Evolutionary conservation across 2,329 filamentous ascomycete species (phyloP), one percentile per base, ranked within the genome.

Genomic region (Leptographium flavum): DNA sequence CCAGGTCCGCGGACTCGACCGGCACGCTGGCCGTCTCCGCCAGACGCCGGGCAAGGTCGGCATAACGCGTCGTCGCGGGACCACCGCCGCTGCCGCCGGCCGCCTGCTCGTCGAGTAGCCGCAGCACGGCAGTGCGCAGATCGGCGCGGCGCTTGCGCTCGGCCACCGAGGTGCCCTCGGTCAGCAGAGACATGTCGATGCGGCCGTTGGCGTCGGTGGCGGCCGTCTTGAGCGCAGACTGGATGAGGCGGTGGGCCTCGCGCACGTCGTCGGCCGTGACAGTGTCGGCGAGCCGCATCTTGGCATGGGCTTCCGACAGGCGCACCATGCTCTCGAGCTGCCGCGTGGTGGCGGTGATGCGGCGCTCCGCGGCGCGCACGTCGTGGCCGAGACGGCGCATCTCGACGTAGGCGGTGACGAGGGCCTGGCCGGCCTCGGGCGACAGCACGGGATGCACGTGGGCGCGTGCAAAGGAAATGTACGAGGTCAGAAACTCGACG

Each of bases 301-400:
- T 95, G 42, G 92, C 93, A 63, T 98, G 93, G 0, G 88, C 92
- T 68, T 98, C 92, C 1, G 88, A 69, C 3, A 98, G 81, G 50
- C 92, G 90, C 59, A 98, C 96, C 93, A 98, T 98, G 39, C 83
- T 92, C 66, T 98, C 93, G 6, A 98, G 73, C 64, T 98, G 92
- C 59, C 92, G 79, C 1, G 93, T 98, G 3, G 92, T 98, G 35
- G 92, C 92, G 0, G 92, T 98, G 66, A 98, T 98, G 53, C 92
- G 86, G 63, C 93, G 90, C 63, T 98, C 93, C 3, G 85, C 77
- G 3, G 87, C 75, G 41, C 90, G 86, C 31, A 90, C 81, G 55
- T 88, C 83, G 54, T 87, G 82, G 39, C 92, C 92, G 0, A 98
- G 79, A 57, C 88, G 86, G 52, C 92, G 87, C 87, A 98, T 95